Conservation (phyloP, 257 asterid species). For the Nicotiana knightiana region DNA sequence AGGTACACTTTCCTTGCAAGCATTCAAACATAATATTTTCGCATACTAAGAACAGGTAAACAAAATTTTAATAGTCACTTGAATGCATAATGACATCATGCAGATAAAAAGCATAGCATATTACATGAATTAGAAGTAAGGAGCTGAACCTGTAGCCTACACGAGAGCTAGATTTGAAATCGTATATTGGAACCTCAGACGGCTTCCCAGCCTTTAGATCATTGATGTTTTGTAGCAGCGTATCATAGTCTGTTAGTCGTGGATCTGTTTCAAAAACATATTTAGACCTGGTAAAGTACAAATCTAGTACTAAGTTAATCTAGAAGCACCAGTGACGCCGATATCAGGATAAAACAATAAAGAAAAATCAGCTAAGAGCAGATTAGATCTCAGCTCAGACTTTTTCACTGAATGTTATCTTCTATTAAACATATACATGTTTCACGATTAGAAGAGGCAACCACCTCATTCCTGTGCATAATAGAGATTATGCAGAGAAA, state of each 20-base stretch:
- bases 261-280: slow-evolving; percentile 56
- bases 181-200: slow-evolving; percentile 86
- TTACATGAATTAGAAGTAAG: slow-evolving; percentile 8
- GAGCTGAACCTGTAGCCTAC: slow-evolving; percentile 75
- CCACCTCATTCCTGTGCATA: background rate
- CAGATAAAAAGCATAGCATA: background rate
- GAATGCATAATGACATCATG: slow-evolving; percentile 1
- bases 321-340: background rate
- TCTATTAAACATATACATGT: background rate
- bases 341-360: background rate
- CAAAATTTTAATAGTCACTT: background rate
- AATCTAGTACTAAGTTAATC: background rate
- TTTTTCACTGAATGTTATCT: background rate
- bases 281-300: slow-evolving; percentile 2
- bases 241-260: slow-evolving; percentile 94
- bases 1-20: background rate
- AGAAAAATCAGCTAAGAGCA: background rate
- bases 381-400: background rate
- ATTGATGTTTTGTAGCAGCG: slow-evolving; percentile 76
- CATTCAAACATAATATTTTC: slow-evolving; percentile 2
- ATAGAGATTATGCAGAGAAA: background rate
- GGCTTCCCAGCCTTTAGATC: slow-evolving; percentile 75
- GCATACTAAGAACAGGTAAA: background rate
- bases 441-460: background rate
- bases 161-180: slow-evolving; percentile 94